Percentiles rank a stretch among this genome's conserved stretches.
Evolutionary conservation across 345 rosid genomes (phyloP).

Genomic region (Excoecaria agallocha): DNA sequence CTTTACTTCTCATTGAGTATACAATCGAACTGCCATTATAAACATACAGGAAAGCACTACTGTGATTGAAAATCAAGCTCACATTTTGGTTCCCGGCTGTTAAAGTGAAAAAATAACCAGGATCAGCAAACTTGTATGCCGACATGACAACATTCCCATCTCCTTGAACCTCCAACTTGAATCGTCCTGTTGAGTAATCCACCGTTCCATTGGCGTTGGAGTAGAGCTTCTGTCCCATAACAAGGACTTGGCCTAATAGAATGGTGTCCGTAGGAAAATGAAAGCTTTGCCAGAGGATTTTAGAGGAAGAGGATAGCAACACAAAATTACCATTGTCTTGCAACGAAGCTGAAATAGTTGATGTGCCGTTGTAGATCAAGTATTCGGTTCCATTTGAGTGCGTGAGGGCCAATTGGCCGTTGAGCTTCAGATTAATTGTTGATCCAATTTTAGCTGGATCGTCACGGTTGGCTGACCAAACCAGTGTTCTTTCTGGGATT

Average conservation of each 20-base stretch:
- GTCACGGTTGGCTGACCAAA: slow-evolving; percentile 37
- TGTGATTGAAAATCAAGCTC: slow-evolving; percentile 26
- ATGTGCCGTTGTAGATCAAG: slow-evolving; percentile 23
- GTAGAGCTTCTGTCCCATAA: slow-evolving; percentile 25
- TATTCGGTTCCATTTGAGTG: slow-evolving; percentile 26
- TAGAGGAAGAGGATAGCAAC: slow-evolving; percentile 17
- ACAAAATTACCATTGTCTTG: slow-evolving; percentile 30
- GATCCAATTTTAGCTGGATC: slow-evolving; percentile 32
- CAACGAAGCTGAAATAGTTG: slow-evolving; percentile 20
- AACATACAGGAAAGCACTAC: slow-evolving; percentile 22
- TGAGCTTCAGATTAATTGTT: slow-evolving; percentile 14
- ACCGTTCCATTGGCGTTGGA: slow-evolving; percentile 26
- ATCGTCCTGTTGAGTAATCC: slow-evolving; percentile 32
- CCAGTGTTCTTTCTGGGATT: slow-evolving; percentile 28
- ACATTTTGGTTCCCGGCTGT: slow-evolving; percentile 11
- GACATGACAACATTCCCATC: slow-evolving; percentile 35
- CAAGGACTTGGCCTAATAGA: slow-evolving; percentile 28
- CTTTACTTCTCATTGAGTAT: slow-evolving; percentile 5
- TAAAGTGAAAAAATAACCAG: slow-evolving; percentile 27
- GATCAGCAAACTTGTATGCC: slow-evolving; percentile 33
- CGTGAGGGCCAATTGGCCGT: slow-evolving; percentile 28
- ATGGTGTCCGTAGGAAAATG: slow-evolving; percentile 28
- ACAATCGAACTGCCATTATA: slow-evolving; percentile 1
- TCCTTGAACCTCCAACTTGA: slow-evolving; percentile 29
- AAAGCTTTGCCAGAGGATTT: slow-evolving; percentile 32